A percentile compares a stretch with the other conserved stretches of the same genome.
These are phyloP conservation scores for Lentinula sp. DNA, from an alignment of 768 basidiomycete species.

Conservation along the genomic window DNA sequence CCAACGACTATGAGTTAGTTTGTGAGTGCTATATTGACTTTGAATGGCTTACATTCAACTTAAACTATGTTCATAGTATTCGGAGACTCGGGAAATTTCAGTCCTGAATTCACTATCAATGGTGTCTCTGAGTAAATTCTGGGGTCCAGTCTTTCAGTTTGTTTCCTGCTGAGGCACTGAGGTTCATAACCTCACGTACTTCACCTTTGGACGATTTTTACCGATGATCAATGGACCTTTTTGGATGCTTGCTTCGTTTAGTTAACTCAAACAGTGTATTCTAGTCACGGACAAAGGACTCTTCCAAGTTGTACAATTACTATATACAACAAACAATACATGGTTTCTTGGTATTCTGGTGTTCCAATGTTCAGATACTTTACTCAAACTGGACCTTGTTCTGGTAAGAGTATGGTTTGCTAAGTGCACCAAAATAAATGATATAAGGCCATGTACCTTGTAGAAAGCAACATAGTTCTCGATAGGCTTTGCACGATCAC, in stretches of 20 bases:
- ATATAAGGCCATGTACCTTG: constrained; percentile 38
- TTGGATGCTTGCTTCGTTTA: neutral
- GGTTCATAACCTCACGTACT: neutral
- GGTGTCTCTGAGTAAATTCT: neutral
- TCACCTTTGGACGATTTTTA: neutral
- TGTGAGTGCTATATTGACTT: constrained; percentile 12
- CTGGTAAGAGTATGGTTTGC: constrained; percentile 15
- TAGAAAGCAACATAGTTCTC: constrained; percentile 72
- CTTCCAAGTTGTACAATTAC: neutral
- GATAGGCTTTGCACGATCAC: constrained; percentile 53
- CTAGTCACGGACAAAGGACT: neutral
- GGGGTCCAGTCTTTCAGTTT: neutral
- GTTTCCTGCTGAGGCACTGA: too few species aligned
- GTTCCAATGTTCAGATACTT: neutral
- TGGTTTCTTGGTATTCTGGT: neutral
- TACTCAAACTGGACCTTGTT: constrained; percentile 32
- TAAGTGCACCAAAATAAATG: neutral
- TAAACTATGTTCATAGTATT: constrained; percentile 17
- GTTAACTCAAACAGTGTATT: neutral
- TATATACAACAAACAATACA: neutral
- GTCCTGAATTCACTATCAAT: constrained; percentile 24
- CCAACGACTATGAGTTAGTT: constrained; percentile 24
- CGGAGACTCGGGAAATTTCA: constrained; percentile 31
- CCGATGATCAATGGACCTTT: neutral
- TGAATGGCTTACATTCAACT: too few species aligned